Evolutionary conservation across 2,329 filamentous ascomycete species (phyloP).

Genomic region (Lecanosticta acicola): DNA sequence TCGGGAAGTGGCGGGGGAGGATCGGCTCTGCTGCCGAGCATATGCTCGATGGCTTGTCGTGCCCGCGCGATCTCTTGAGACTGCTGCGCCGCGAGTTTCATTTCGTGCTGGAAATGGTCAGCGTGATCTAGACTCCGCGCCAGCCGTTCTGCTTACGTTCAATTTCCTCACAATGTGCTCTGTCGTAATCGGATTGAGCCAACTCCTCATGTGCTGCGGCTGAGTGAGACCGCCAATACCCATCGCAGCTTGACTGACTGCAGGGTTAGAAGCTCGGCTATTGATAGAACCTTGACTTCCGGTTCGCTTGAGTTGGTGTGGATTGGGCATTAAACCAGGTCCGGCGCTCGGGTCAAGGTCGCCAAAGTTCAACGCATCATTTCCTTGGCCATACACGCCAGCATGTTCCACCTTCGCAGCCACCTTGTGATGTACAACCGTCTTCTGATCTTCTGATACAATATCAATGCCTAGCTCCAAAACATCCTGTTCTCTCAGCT

Average conservation of each 20-base stretch:
- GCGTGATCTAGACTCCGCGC: constrained; percentile 9
- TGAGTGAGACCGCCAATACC: constrained; percentile 58
- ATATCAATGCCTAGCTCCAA: constrained; percentile 97
- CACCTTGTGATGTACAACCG: constrained; percentile 96
- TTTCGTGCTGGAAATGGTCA: constrained; percentile 63
- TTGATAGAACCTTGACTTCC: constrained; percentile 52
- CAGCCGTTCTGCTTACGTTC: constrained; percentile 54
- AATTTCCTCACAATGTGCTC: constrained; percentile 89
- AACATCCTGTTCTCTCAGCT: constrained; percentile 84
- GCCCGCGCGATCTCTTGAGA: constrained; percentile 79
- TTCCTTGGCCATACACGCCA: constrained; percentile 69
- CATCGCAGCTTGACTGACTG: constrained; percentile 42
- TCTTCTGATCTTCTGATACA: constrained; percentile 97
- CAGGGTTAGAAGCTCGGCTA: constrained; percentile 54
- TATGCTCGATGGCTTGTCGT: constrained; percentile 69
- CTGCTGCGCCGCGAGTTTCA: constrained; percentile 83
- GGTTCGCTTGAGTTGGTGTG: constrained; percentile 53
- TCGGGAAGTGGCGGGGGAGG: constrained; percentile 36
- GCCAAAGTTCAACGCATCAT: constrained; percentile 81
- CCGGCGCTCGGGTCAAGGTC: constrained; percentile 77
- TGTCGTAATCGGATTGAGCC: constrained; percentile 82
- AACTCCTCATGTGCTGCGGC: constrained; percentile 72
- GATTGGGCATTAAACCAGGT: constrained; percentile 59
- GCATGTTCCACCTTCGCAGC: constrained; percentile 95
- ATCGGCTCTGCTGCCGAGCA: constrained; percentile 65